phyloP scores from a whole-genome alignment of 192 early-diverging fungal genomes.

The Chytriomyces sp. region DNA sequence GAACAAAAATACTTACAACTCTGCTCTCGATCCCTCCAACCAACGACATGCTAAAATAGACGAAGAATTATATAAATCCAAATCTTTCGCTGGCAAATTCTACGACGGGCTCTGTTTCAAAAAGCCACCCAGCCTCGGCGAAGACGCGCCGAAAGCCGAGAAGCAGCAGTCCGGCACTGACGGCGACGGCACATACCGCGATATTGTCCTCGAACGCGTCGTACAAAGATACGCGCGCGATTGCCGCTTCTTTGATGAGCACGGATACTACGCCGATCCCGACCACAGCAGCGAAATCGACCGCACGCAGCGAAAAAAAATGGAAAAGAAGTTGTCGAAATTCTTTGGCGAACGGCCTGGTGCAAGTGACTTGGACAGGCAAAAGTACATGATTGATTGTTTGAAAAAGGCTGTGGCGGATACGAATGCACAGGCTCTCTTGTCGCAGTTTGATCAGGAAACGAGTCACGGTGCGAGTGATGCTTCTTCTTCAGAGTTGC shows the following conservation, averaged over 20 bases:
- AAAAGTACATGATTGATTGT: constrained; percentile 2
- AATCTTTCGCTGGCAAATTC: constrained; percentile 16
- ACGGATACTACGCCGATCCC: constrained; percentile 62
- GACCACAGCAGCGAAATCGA: constrained; percentile 49
- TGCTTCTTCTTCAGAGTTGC: not conserved
- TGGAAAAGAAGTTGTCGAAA: constrained; percentile 68
- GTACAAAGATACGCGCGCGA: constrained; percentile 36
- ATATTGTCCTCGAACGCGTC: constrained; percentile 33
- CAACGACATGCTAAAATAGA: not conserved
- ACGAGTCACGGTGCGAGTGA: not conserved
- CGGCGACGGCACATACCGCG: constrained; percentile 17
- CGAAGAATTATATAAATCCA: not conserved
- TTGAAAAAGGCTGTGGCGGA: constrained; percentile 20
- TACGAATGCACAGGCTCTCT: not conserved
- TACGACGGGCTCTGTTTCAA: not conserved
- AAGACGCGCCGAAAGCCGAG: constrained; percentile 1
- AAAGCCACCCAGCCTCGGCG: not conserved
- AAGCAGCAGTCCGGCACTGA: not conserved
- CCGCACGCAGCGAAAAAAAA: constrained; percentile 60
- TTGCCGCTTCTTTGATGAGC: constrained; percentile 21
- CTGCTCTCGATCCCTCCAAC: not conserved
- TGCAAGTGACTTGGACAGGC: constrained; percentile 58
- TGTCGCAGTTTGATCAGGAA: not conserved
- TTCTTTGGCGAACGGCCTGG: constrained; percentile 72
- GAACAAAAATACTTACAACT: not conserved